Conservation (phyloP, 73 alveolate genomes). For the Halteria grandinella region DNA sequence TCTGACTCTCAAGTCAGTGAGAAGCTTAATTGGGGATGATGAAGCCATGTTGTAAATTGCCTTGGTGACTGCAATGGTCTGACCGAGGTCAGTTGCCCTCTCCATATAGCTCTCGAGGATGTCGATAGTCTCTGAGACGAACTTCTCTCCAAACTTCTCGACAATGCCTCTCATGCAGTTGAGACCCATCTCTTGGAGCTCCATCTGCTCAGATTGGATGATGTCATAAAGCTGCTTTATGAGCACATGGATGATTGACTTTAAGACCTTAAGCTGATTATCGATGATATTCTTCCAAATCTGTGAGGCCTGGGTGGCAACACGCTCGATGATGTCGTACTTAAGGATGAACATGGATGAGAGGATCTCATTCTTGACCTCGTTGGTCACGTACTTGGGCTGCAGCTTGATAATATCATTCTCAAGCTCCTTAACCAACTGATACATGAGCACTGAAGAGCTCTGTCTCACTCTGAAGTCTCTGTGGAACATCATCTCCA, state of each 20-base stretch:
- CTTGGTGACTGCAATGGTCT: slow-evolving; percentile 14
- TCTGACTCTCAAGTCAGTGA: slow-evolving; percentile 20
- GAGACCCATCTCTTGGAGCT: slow-evolving; percentile 58
- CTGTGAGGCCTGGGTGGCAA: slow-evolving; percentile 65
- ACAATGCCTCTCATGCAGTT: slow-evolving; percentile 52
- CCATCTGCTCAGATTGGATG: slow-evolving; percentile 24
- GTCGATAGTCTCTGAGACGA: slow-evolving; percentile 58
- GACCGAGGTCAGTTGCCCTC: slow-evolving; percentile 11
- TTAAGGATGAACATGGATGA: slow-evolving; percentile 65
- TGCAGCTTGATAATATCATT: slow-evolving; percentile 60
- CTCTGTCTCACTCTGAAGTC: slow-evolving; percentile 73
- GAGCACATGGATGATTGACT: slow-evolving; percentile 5
- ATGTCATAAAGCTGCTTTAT: slow-evolving; percentile 8
- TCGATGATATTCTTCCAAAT: slow-evolving; percentile 84
- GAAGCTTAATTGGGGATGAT: slow-evolving; percentile 33
- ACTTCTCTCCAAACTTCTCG: slow-evolving; percentile 72
- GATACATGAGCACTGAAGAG: slow-evolving; percentile 64
- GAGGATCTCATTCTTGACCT: slow-evolving; percentile 54
- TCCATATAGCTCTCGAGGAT: slow-evolving; percentile 55
- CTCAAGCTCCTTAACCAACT: slow-evolving; percentile 63
- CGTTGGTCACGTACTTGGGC: slow-evolving; percentile 49
- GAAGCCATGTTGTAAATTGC: slow-evolving; percentile 42
- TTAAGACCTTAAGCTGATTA: slow-evolving; percentile 14
- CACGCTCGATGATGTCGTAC: slow-evolving; percentile 74
- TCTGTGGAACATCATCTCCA: slow-evolving; percentile 67